Base-by-base conservation (phyloP, 2,329 filamentous ascomycete species). In the Curvularia verruculosa region DNA sequence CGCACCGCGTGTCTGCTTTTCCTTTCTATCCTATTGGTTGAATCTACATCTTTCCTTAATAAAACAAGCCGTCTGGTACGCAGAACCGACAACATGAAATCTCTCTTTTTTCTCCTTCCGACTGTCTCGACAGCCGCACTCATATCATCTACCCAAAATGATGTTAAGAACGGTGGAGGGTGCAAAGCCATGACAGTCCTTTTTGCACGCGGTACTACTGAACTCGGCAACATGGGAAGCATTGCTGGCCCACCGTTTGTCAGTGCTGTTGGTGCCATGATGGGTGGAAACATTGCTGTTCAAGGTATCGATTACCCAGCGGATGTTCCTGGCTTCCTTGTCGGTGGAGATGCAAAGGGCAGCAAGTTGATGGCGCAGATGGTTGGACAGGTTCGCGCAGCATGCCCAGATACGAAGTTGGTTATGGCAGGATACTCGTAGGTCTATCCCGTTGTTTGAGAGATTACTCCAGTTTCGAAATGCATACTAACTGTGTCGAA, bases 281-380 rank as follows among this genome's bases (percentile, higher is more conserved):
- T 84, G 59, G 55, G 78, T 13, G 72, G 71, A 39, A 78, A 80
- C 52, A 67, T 85, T 8, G 80, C 80, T 2, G 78, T 84, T 10
- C 84, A 86, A 70, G 84, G 84, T 49, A 80, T 86, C 19, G 74
- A 81, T 29, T 86, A 86, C 64, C 72, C 79, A 2, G 84, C 83
- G n/a, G 61, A 67, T 31, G 54, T 75, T 10, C 59, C 64, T 3
- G 82, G 82, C 0, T 83, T 82, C 60, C 67, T 82, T 4, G 72
- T 71, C 12, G 79, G 80, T 6, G 83, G 82, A 1, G 81, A 82
- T 59, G 62, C 67, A 4, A 67, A 54, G 9, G 82, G 82, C 5
- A 79, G 78, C 49, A 64, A 66, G 37, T 75, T 71, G 54, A 82
- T 84, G 80, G 77, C 79, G 39, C 63, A 75, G 24, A 68, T 72